These are phyloP conservation scores for Fomitopsis palustris DNA, from an alignment of 1,284 basidiomycete genomes.

Conservation along the genomic window DNA sequence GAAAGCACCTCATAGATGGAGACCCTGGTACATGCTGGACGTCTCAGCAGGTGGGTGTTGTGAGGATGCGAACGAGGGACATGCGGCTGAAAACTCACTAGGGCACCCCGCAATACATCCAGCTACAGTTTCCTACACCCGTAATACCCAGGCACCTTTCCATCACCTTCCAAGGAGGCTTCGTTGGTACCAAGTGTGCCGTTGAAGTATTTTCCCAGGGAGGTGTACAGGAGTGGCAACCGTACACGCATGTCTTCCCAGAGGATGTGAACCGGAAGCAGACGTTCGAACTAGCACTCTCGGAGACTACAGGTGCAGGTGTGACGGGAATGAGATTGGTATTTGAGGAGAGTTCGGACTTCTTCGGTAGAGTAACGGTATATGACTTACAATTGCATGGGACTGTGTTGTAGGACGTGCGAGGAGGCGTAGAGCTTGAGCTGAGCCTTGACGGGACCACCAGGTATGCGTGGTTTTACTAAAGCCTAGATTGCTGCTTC, in stretches of 20 bases:
- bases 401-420: background rate
- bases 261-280: constrained; percentile 75
- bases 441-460: too few relatives aligned
- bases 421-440: background rate
- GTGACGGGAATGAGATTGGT: constrained; percentile 55
- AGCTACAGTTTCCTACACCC: constrained; percentile 50
- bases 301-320: constrained; percentile 20
- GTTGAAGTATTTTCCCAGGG: constrained; percentile 36
- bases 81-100: constrained; percentile 21
- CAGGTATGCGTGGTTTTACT: too few relatives aligned
- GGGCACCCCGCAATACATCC: constrained; percentile 74
- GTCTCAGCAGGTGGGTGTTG: constrained; percentile 60
- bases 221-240: constrained; percentile 39
- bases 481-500: too few relatives aligned
- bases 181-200: constrained; percentile 65
- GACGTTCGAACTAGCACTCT: constrained; percentile 47
- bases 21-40: constrained; percentile 82
- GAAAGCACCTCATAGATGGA: constrained; percentile 67
- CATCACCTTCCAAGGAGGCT: constrained; percentile 82
- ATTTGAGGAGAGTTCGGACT: constrained; percentile 76
- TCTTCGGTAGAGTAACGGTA: constrained; percentile 72
- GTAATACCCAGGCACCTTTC: constrained; percentile 52
- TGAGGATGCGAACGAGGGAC: background rate
- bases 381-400: constrained; percentile 63
- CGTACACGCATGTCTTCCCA: constrained; percentile 57